Evolutionary conservation across 306 rosid genomes (phyloP), one percentile per base, ranked within the genome.

Genomic region (Lupinus albus): DNA sequence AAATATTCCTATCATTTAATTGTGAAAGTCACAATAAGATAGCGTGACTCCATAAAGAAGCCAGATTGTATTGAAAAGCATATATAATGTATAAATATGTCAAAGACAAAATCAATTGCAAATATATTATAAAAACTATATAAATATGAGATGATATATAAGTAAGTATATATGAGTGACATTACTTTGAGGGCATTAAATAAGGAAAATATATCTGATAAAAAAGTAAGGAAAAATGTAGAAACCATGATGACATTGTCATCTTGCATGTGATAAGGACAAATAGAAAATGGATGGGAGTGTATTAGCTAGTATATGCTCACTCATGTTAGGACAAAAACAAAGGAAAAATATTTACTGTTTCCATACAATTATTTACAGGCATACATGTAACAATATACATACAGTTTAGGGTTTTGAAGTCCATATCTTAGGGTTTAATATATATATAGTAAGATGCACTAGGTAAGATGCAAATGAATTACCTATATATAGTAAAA

Each of bases 361-460:
- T 76, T 72, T 3, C 38, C 8, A 16, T 70, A 49, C 21, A 18
- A 21, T 44, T 38, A 8, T 64, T 25, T 55, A 13, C 60, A 56
- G 49, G 20, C 48, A 36, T 36, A 64, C 4, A 44, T 75, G 30
- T 25, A 25, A 38, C 52, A 16, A 66, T 3, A 62, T 53, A 72
- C 56, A 35, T 32, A 20, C 17, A 0, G 62, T 33, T 73, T 81
- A 78, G 82, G 85, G 85, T 77, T 81, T 73, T 48, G 68, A 58
- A 51, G 49, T 18, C 46, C 64, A 68, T 57, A 45, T 5, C 56
- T 55, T 81, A 77, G 82, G 85, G 85, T 81, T 81, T 78, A 9
- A 12, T 38, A 62, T 50, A n/a, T 25, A 25, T 25, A 1, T 7
- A 33, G 16, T 49, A 49, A 21, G 21, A 70, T 15, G 54, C 25